Percentiles rank a stretch among this genome's conserved stretches.
Evolutionary conservation across 1,139 yeast genomes (phyloP).

Genomic region (Suhomyces bribrorum): DNA sequence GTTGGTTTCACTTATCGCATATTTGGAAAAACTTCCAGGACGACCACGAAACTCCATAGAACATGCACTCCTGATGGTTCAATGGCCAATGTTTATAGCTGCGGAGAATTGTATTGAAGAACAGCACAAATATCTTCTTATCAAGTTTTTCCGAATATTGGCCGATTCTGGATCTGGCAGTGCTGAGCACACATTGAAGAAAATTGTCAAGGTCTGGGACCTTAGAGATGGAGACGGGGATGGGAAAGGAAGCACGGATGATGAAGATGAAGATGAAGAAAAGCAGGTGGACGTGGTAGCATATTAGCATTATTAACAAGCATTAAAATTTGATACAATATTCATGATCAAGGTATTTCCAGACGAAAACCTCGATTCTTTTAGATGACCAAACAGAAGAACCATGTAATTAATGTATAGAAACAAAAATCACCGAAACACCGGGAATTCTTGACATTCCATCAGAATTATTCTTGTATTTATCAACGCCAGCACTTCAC

Average conservation of each 20-base stretch:
- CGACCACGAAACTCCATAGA: constrained; percentile 25
- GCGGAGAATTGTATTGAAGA: constrained; percentile 55
- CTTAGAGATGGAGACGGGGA: constrained; percentile 18
- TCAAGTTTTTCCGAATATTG: constrained; percentile 41
- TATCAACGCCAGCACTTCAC: no score
- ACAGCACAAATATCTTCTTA: constrained; percentile 46
- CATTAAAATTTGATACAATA: no score
- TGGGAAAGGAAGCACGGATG: no score
- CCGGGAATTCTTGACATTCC: no score
- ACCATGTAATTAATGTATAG: no score
- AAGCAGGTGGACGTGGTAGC: constrained; percentile 17
- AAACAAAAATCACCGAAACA: no score
- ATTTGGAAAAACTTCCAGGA: constrained; percentile 26
- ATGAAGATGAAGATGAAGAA: constrained; percentile 21
- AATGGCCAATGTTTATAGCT: constrained; percentile 65
- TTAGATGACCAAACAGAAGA: no score
- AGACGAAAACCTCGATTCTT: no score
- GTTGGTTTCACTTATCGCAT: constrained; percentile 28
- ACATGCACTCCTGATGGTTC: constrained; percentile 49
- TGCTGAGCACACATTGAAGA: constrained; percentile 22
- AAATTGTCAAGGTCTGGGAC: constrained; percentile 22
- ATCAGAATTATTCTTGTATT: no score
- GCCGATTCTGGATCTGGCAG: constrained; percentile 27
- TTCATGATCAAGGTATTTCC: no score
- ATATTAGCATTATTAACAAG: constrained; percentile 12